Conservation (phyloP, 176 grass and related monocot species). For the Calamus simplicifolius region DNA sequence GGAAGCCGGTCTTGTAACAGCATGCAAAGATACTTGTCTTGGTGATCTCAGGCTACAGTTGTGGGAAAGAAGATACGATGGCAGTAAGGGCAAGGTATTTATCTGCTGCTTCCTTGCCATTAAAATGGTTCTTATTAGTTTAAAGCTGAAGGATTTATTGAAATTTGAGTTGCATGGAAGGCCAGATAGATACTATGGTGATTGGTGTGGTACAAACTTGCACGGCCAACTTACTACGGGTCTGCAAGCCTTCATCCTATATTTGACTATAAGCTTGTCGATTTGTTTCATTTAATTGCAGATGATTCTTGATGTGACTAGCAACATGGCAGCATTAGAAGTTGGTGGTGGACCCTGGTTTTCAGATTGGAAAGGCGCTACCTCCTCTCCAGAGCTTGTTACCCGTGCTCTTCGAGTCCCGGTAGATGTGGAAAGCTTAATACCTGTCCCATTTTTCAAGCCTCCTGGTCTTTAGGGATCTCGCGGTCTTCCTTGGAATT, state of each 20-base stretch:
- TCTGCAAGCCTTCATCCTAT: too few relatives aligned
- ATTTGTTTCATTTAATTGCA: conserved; percentile 13
- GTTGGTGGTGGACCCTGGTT: conserved; percentile 94
- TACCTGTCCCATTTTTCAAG: conserved; percentile 60
- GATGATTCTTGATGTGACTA: conserved; percentile 69
- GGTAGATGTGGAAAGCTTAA: conserved; percentile 52
- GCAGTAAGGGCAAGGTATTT: conserved; percentile 67
- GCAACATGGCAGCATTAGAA: conserved; percentile 84
- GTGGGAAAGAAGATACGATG: conserved; percentile 60
- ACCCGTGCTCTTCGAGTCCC: conserved; percentile 36
- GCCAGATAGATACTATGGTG: background rate
- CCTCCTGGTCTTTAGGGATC: conserved; percentile 59
- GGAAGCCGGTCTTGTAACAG: conserved; percentile 63
- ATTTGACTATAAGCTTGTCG: background rate
- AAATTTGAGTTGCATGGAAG: background rate
- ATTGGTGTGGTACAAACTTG: too few relatives aligned
- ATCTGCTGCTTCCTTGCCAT: background rate
- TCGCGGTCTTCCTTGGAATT: too few relatives aligned
- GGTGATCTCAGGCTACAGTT: conserved; percentile 70
- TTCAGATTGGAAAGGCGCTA: conserved; percentile 60
- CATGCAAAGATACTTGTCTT: conserved; percentile 89
- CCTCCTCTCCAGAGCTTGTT: conserved; percentile 34
- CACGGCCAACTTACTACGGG: too few relatives aligned
- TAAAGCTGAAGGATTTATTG: background rate
- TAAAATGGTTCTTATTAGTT: background rate